Base-by-base conservation (phyloP, 305 asterid genomes). In the Solanum hybrid region DNA sequence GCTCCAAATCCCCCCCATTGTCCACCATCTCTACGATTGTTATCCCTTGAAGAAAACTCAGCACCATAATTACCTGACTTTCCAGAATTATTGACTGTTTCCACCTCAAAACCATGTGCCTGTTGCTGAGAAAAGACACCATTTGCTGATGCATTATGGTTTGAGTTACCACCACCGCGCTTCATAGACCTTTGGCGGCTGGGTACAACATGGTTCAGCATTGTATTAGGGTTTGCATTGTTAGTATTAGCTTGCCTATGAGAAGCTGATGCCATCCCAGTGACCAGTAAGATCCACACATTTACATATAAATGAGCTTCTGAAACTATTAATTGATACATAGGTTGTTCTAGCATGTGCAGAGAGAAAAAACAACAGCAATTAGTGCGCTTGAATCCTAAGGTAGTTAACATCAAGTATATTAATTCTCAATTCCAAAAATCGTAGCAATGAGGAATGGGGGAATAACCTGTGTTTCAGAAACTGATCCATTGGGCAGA, bases 141-240 rank as follows among this genome's bases (percentile, higher is more conserved):
- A 88, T 93, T 93, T 38, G 92, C 90, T 38, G 91, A 36, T 12
- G 46, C 79, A 89, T 40, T 92, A 56, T 90, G 90, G 82, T 92
- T 93, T 12, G 92, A 88, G 91, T 89, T 90, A 16, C 95, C 95
- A 92, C 94, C 93, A 46, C 91, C 91, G 6, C 92, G 95, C 90
- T 94, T 95, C 90, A 92, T 72, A 35, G 96, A 93, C 90, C 89
- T 94, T 80, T 92, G 97, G 73, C 96, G 94, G 75, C 92, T 89
- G 60, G 91, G 91, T 37, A 87, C 91, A 89, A 94, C 96, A 4
- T 92, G 92, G 90, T 91, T 92, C 37, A 92, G 87, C 60, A 89
- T 71, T 91, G 94, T 90, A 92, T 34, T 93, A 88, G 93, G 90
- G 72, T 86, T 91, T 22, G 91, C 87, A 46, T 91, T 90, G 86